Evolutionary conservation across 805 yeast genomes (phyloP).

Genomic region (Nakazawaea molendinolei): DNA sequence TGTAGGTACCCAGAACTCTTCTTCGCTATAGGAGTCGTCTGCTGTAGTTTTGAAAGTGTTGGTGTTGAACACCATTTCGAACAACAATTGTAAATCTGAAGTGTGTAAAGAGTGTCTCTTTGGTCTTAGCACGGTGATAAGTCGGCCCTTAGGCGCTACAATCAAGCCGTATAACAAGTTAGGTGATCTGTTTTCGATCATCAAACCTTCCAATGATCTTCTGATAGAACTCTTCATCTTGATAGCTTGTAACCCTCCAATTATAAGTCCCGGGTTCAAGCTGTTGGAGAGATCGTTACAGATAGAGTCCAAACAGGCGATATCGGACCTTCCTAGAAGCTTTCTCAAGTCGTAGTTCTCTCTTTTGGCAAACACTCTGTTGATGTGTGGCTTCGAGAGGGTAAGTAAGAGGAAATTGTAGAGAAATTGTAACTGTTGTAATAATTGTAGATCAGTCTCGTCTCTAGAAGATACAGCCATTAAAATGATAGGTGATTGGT

Average conservation of each 20-base stretch:
- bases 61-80: conserved; percentile 63
- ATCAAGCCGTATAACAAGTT: conserved; percentile 72
- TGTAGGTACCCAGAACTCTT: conserved; percentile 90
- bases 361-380: conserved; percentile 58
- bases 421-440: conserved; percentile 62
- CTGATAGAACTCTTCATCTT: conserved; percentile 54
- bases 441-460: conserved; percentile 45
- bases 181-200: conserved; percentile 40
- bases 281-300: conserved; percentile 42
- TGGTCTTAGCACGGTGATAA: conserved; percentile 72
- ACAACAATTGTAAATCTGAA: conserved; percentile 69
- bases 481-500: conserved; percentile 63
- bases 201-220: conserved; percentile 45
- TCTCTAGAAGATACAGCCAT: conserved; percentile 59
- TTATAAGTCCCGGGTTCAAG: conserved; percentile 51
- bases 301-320: conserved; percentile 60
- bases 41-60: conserved; percentile 36
- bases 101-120: conserved; percentile 72
- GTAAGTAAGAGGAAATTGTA: conserved; percentile 79
- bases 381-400: conserved; percentile 72
- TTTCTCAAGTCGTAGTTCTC: conserved; percentile 79
- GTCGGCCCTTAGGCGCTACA: conserved; percentile 53
- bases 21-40: conserved; percentile 20
- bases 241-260: conserved; percentile 62
- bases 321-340: conserved; percentile 68